A percentile compares a stretch with the other conserved stretches of the same genome.
Conservation (phyloP, 2,329 filamentous ascomycete species). For the Colletotrichum scovillei region DNA sequence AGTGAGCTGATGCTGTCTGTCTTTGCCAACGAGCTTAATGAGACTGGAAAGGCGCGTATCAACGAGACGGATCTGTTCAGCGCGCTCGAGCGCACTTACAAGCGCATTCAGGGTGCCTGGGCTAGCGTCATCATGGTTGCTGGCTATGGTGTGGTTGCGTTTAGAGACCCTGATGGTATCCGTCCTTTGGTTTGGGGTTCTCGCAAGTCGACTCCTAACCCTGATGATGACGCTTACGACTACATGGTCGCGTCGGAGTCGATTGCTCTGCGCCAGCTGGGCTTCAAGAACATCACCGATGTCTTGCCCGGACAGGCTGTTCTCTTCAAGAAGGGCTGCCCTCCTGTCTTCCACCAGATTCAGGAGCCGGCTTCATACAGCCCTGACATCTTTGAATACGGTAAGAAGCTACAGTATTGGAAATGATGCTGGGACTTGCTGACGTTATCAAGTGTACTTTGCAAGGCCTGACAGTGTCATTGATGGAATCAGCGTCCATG, state of each 20-base stretch:
- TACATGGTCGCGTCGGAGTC: constrained; percentile 95
- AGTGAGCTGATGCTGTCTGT: constrained; percentile 53
- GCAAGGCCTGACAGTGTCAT: constrained; percentile 84
- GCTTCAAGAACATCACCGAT: constrained; percentile 80
- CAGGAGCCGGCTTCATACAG: constrained; percentile 76
- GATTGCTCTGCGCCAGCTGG: constrained; percentile 83
- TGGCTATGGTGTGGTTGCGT: constrained; percentile 82
- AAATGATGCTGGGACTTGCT: background rate
- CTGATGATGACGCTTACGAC: constrained; percentile 72
- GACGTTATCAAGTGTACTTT: constrained; percentile 76
- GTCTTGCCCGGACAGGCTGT: constrained; percentile 87
- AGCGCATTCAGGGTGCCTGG: constrained; percentile 78
- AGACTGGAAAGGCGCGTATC: constrained; percentile 83
- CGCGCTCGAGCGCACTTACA: constrained; percentile 78
- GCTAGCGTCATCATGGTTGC: constrained; percentile 86
- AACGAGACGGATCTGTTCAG: constrained; percentile 83
- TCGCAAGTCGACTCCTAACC: constrained; percentile 67
- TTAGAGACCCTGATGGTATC: constrained; percentile 76
- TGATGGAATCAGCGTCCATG: constrained; percentile 88
- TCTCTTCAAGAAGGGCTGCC: constrained; percentile 82
- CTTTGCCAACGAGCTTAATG: constrained; percentile 84
- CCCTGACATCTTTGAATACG: constrained; percentile 80
- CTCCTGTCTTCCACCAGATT: constrained; percentile 81
- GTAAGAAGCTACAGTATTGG: background rate
- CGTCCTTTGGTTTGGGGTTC: constrained; percentile 85